Base-by-base conservation (phyloP, 208 protist species). In the Angomonas deanei region DNA sequence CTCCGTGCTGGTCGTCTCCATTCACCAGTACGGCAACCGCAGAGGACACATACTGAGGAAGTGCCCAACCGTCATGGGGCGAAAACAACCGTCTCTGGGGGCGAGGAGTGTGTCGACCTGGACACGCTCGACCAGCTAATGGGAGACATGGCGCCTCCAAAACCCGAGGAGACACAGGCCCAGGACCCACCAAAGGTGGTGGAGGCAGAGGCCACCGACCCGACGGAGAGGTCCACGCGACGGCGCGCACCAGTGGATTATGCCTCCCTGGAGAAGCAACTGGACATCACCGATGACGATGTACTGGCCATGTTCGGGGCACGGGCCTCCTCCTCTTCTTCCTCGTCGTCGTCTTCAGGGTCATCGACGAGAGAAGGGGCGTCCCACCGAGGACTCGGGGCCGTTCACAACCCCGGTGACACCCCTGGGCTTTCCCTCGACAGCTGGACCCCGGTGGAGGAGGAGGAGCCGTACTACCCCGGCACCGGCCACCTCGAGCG, bases 1-100 rank as follows among this genome's bases (percentile, higher is more conserved):
- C 1, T 87, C 76, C 23, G 89, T 98, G 3, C 76, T 98, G 0
- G 97, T 97, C 50, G 72, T 99, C 13, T 96, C 84, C 2, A 75
- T 99, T 4, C 97, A 99, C 66, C 82, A 97, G 52, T 86, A 97
- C 70, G 74, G 80, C 32, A 77, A 79, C 13, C 84, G 78, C 23
- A 61, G 66, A 1, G 79, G 76, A 0, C 90, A 93, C 71, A 66
- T 89, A 6, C 63, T 95, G 4, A 75, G 87, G 11, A 88, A 91
- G 48, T 39, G 36, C 3, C 56, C 72, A 4, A 61, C 68, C 3
- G 49, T 11, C 23, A 15, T 39, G 23, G 56, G n/a, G 3, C 11
- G 10, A 38, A 21, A 5, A 31, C 38, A 24, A 32, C 26, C 48
- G 0, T 10, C 65, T 4, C 30, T 13, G 24, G 13, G 21, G 31